Conservation (phyloP, 2,329 filamentous ascomycete genomes). For the Grosmannia clavigera region DNA sequence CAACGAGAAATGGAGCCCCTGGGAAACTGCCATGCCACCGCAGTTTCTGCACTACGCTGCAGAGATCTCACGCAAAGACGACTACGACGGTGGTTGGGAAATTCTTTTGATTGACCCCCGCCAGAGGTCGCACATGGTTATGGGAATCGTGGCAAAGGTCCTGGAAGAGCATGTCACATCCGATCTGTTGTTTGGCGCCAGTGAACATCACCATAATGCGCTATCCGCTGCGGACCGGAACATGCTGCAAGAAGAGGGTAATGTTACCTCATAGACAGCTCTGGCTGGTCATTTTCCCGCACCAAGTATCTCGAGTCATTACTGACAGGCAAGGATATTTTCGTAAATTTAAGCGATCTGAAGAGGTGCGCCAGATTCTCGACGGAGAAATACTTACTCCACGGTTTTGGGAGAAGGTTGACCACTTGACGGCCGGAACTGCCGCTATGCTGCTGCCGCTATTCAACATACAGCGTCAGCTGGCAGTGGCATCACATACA, state of each 20-base stretch:
- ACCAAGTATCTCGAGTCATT: neutral
- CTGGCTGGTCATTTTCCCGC: neutral
- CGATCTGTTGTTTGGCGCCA: constrained; percentile 27
- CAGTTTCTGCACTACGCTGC: constrained; percentile 23
- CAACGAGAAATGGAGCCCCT: neutral
- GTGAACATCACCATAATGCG: constrained; percentile 13
- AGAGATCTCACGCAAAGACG: constrained; percentile 23
- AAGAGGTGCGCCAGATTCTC: constrained; percentile 18
- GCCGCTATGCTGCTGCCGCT: constrained; percentile 24
- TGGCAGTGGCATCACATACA: neutral
- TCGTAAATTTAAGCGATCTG: constrained; percentile 21
- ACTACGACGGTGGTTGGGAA: constrained; percentile 21
- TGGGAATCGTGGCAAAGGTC: constrained; percentile 24
- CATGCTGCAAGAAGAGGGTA: constrained; percentile 22
- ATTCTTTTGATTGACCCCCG: constrained; percentile 17
- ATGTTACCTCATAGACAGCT: constrained; percentile 3
- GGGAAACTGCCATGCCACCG: constrained; percentile 12
- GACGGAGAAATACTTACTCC: constrained; percentile 14
- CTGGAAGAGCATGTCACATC: constrained; percentile 26
- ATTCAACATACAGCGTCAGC: constrained; percentile 17
- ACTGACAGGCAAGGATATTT: constrained; percentile 19
- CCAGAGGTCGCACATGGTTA: constrained; percentile 22
- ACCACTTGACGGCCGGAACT: constrained; percentile 20
- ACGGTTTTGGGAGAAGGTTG: constrained; percentile 25
- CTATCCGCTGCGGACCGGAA: constrained; percentile 20